Evolutionary conservation across 768 basidiomycete species (phyloP).

Genomic region (Hemileccinum rubropunctum): DNA sequence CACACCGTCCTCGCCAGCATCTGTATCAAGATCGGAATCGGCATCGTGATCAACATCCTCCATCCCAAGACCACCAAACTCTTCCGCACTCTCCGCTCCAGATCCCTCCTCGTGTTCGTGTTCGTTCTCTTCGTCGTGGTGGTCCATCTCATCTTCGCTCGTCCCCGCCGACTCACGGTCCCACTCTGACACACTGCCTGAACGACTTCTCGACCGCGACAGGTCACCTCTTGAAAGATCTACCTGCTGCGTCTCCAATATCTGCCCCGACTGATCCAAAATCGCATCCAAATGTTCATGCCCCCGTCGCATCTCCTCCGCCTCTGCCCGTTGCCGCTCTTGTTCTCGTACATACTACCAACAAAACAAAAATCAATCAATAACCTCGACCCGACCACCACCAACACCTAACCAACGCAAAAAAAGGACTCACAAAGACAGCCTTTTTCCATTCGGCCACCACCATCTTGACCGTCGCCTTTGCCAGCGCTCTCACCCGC

Average conservation of each 20-base stretch:
- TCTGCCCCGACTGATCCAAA: constrained; percentile 82
- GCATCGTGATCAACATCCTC: constrained; percentile 11
- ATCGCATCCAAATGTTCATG: constrained; percentile 89
- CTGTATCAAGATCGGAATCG: not conserved
- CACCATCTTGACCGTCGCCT: constrained; percentile 68
- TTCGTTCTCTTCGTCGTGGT: constrained; percentile 18
- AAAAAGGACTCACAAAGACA: constrained; percentile 57
- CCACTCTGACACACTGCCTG: constrained; percentile 44
- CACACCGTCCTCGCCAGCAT: constrained; percentile 1
- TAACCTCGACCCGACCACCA: too few species aligned
- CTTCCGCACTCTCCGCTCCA: constrained; percentile 31
- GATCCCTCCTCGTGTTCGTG: constrained; percentile 25
- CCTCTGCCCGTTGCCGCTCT: constrained; percentile 58
- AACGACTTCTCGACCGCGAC: constrained; percentile 49
- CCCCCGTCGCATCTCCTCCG: constrained; percentile 75
- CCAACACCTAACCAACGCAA: not conserved
- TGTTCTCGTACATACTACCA: constrained; percentile 71
- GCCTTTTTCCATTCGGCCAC: constrained; percentile 86
- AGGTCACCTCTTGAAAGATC: constrained; percentile 55
- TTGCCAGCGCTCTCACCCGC: constrained; percentile 62
- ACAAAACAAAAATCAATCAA: not conserved
- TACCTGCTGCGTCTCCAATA: constrained; percentile 79
- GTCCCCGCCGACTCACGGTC: constrained; percentile 15
- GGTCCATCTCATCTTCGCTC: constrained; percentile 22
- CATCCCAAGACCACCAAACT: constrained; percentile 35